Evolutionary conservation across 179 eudicot species (phyloP).

Genomic region (Silene noctiflora): DNA sequence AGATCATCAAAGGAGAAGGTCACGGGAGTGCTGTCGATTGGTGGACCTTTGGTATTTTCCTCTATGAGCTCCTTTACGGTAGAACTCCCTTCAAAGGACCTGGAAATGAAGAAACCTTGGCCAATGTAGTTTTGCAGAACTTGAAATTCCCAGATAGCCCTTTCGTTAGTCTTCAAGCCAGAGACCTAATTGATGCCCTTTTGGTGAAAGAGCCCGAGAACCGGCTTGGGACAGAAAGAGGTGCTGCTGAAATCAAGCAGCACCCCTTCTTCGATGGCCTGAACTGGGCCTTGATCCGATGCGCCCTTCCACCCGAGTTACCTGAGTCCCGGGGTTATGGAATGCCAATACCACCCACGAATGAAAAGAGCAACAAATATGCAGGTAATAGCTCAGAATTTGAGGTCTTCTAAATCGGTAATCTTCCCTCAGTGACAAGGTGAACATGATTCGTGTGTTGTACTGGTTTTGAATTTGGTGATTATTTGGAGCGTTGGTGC

Average conservation of each 20-base stretch:
- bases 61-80: constrained; percentile 80
- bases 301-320: constrained; percentile 64
- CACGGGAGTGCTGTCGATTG: constrained; percentile 94
- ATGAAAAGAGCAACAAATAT: constrained; percentile 38
- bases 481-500: constrained; percentile 5
- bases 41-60: constrained; percentile 86
- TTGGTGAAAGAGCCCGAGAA: constrained; percentile 47
- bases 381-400: constrained; percentile 52
- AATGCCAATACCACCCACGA: constrained; percentile 20
- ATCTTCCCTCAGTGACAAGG: too few relatives aligned
- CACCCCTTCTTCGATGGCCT: constrained; percentile 57
- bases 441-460: background rate
- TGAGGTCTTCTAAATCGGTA: constrained; percentile 49
- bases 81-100: constrained; percentile 83
- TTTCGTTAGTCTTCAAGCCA: constrained; percentile 50
- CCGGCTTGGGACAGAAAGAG: constrained; percentile 49
- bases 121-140: constrained; percentile 65
- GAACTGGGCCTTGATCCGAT: constrained; percentile 81
- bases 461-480: background rate
- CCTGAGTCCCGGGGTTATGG: constrained; percentile 47
- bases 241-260: constrained; percentile 51
- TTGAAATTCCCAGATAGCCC: constrained; percentile 81
- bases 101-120: constrained; percentile 76
- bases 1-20: constrained; percentile 82
- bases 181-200: constrained; percentile 40